phyloP scores from a whole-genome alignment of 768 basidiomycete genomes.

The Auriscalpium orientale region DNA sequence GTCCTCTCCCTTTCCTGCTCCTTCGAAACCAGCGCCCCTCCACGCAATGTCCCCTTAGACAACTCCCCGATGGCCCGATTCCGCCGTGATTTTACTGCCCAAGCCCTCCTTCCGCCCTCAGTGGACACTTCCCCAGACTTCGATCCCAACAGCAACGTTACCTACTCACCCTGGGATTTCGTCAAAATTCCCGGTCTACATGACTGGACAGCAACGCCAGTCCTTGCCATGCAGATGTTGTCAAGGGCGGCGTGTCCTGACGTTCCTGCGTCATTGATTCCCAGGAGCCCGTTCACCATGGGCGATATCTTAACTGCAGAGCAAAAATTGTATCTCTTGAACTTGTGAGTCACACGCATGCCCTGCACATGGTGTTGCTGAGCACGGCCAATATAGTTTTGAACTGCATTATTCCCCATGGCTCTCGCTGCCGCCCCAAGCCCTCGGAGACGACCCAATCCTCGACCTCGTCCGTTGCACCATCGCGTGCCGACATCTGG shows the following conservation, averaged over 20 bases:
- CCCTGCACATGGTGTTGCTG: no score
- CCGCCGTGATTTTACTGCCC: background rate
- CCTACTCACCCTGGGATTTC: conserved; percentile 30
- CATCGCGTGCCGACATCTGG: conserved; percentile 37
- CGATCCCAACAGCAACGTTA: background rate
- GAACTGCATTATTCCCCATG: conserved; percentile 37
- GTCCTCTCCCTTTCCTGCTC: conserved; percentile 40
- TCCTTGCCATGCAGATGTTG: conserved; percentile 38
- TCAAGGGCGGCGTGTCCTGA: conserved; percentile 20
- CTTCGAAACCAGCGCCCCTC: conserved; percentile 30
- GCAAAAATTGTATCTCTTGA: conserved; percentile 7
- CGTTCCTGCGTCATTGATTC: conserved; percentile 17
- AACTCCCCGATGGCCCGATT: conserved; percentile 2
- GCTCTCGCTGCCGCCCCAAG: conserved; percentile 31
- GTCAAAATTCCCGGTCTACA: conserved; percentile 29
- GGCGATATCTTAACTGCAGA: conserved; percentile 6
- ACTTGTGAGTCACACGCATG: conserved; percentile 1
- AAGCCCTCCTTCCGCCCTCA: background rate
- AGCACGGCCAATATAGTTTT: conserved; percentile 24
- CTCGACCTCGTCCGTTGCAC: conserved; percentile 40
- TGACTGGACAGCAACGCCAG: conserved; percentile 38
- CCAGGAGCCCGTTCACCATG: conserved; percentile 13
- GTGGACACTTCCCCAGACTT: no score
- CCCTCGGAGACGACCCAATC: conserved; percentile 25
- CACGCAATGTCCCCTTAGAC: conserved; percentile 16